Evolutionary conservation across 83 land plant genomes (phyloP).

Genomic region (Picea mariana): DNA sequence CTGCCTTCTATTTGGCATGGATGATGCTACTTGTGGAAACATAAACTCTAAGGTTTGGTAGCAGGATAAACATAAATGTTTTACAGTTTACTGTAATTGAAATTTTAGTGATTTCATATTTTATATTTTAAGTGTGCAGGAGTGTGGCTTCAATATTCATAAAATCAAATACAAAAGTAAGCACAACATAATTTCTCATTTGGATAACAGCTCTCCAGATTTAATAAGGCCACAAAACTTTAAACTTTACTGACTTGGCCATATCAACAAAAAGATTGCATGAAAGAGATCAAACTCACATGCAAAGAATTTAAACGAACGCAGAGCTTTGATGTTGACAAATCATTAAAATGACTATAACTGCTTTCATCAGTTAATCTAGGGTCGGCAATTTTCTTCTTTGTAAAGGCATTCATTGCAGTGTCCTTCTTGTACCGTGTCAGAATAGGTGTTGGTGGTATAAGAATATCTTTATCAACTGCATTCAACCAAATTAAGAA

Average conservation of each 20-base stretch:
- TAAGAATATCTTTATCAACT: slow-evolving; percentile 70
- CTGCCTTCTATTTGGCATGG: too few relatives aligned
- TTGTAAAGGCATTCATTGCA: slow-evolving; percentile 46
- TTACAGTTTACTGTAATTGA: too few relatives aligned
- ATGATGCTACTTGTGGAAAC: too few relatives aligned
- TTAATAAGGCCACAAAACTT: background rate
- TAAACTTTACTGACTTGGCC: background rate
- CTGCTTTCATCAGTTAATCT: slow-evolving; percentile 50
- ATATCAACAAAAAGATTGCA: slow-evolving; percentile 1
- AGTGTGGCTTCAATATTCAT: too few relatives aligned
- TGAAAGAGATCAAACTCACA: slow-evolving; percentile 40
- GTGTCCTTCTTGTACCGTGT: slow-evolving; percentile 77
- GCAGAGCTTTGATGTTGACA: slow-evolving; percentile 75
- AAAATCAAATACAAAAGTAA: too few relatives aligned
- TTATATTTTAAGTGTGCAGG: too few relatives aligned
- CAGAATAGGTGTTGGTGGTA: slow-evolving; percentile 71
- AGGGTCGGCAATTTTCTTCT: slow-evolving; percentile 57
- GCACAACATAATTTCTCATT: too few relatives aligned
- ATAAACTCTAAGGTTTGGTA: too few relatives aligned
- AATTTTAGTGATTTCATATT: too few relatives aligned
- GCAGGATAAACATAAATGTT: too few relatives aligned
- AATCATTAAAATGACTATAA: slow-evolving; percentile 39
- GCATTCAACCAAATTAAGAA: slow-evolving; percentile 31
- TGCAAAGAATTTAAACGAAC: slow-evolving; percentile 80
- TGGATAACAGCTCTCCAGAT: too few relatives aligned